These are phyloP conservation scores for Trichoderma pleuroti DNA, from an alignment of 2,329 filamentous ascomycete genomes.

Conservation along the genomic window DNA sequence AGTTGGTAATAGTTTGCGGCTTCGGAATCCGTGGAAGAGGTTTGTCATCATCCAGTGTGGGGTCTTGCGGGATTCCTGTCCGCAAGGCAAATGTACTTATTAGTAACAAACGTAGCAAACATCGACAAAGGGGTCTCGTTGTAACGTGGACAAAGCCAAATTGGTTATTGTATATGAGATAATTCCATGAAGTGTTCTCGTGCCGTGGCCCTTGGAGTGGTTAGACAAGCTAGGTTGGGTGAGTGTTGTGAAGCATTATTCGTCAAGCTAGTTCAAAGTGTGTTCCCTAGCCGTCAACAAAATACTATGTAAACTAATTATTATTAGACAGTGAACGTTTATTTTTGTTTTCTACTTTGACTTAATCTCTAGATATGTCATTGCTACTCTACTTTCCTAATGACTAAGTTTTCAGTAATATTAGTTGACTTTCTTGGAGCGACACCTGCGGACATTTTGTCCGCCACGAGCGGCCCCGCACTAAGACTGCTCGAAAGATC, in stretches of 20 bases:
- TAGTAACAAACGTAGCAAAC: not conserved
- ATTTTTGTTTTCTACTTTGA: not conserved
- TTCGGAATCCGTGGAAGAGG: not conserved
- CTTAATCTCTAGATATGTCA: rapidly evolving
- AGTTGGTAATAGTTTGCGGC: not conserved
- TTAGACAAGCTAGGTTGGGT: not conserved
- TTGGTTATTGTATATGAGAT: rapidly evolving
- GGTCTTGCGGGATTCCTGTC: not conserved
- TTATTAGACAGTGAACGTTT: not conserved
- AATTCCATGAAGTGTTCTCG: rapidly evolving
- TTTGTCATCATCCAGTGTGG: not conserved
- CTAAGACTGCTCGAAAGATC: not conserved
- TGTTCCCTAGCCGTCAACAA: no score
- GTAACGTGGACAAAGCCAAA: rapidly evolving
- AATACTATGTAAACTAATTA: not conserved
- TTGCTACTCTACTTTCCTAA: not conserved
- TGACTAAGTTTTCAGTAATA: not conserved
- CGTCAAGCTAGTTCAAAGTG: no score
- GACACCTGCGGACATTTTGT: not conserved
- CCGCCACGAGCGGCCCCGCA: not conserved
- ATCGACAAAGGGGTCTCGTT: not conserved
- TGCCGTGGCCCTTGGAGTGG: rapidly evolving
- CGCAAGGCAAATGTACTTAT: not conserved
- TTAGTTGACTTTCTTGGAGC: not conserved
- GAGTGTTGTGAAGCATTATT: not conserved